These are phyloP conservation scores for Trametes cingulata DNA, from an alignment of 768 basidiomycete genomes.

Conservation along the genomic window DNA sequence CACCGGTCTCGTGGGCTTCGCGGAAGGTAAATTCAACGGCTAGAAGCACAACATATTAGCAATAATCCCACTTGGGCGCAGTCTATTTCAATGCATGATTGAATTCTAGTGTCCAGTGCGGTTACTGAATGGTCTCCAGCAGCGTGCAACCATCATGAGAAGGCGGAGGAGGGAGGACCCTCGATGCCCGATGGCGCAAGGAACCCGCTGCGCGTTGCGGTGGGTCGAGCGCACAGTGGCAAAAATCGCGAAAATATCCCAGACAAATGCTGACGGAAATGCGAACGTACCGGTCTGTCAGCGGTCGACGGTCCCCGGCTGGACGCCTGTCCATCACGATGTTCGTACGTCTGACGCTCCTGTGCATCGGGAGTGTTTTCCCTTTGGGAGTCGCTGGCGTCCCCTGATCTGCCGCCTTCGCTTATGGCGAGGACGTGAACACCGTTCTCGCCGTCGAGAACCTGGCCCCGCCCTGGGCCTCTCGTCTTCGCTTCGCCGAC, in stretches of 20 bases:
- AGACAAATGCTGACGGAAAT: constrained; percentile 3
- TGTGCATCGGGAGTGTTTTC: constrained; percentile 12
- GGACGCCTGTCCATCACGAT: constrained; percentile 3
- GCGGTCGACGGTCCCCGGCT: constrained; percentile 3
- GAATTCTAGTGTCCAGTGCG: background rate
- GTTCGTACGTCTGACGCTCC: constrained; percentile 7
- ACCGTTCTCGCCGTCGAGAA: background rate
- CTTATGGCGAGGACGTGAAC: constrained; percentile 4
- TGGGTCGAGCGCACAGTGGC: background rate
- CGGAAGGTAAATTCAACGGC: constrained; percentile 20
- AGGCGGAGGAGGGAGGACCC: background rate
- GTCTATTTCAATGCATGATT: constrained; percentile 8
- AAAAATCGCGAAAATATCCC: background rate
- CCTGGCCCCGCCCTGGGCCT: background rate
- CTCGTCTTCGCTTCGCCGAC: background rate
- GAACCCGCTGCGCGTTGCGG: background rate
- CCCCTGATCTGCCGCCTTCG: constrained; percentile 22
- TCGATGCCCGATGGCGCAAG: background rate
- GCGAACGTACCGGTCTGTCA: constrained; percentile 20
- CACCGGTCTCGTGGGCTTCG: constrained; percentile 38
- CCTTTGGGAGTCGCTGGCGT: constrained; percentile 11
- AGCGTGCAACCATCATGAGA: constrained; percentile 9
- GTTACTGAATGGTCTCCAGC: background rate
- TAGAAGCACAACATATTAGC: constrained; percentile 15
- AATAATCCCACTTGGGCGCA: constrained; percentile 3